Evolutionary conservation across 805 yeast genomes (phyloP).

Genomic region (Isabelozyma gotoi): DNA sequence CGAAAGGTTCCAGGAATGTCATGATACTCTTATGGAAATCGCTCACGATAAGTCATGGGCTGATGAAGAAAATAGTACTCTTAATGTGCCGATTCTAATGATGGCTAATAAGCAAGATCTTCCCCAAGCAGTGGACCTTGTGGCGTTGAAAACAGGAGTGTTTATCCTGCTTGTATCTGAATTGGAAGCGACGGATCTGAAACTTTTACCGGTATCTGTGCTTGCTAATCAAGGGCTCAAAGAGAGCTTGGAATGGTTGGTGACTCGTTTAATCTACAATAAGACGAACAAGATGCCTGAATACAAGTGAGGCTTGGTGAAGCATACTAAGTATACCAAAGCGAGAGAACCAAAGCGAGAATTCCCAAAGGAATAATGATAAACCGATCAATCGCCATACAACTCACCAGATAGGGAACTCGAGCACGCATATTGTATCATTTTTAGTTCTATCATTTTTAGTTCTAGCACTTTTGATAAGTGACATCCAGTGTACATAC

Average conservation of each 20-base stretch:
- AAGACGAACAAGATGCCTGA: constrained; percentile 62
- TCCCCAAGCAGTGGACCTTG: constrained; percentile 47
- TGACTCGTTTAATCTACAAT: constrained; percentile 66
- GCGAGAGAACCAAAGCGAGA: too few relatives aligned
- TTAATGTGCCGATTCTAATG: constrained; percentile 85
- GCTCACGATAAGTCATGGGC: constrained; percentile 45
- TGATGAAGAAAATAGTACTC: constrained; percentile 27
- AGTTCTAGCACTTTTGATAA: too few relatives aligned
- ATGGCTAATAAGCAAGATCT: constrained; percentile 91
- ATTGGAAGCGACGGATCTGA: constrained; percentile 85
- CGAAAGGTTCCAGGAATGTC: constrained; percentile 79
- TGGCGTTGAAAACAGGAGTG: constrained; percentile 72
- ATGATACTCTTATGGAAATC: constrained; percentile 55
- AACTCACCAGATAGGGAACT: too few relatives aligned
- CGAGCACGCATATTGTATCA: too few relatives aligned
- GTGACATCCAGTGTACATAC: too few relatives aligned
- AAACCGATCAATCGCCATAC: too few relatives aligned
- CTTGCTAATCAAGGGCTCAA: constrained; percentile 77
- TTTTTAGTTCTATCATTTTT: too few relatives aligned
- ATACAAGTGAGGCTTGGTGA: constrained; percentile 28
- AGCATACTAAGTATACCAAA: too few relatives aligned
- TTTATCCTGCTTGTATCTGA: constrained; percentile 80
- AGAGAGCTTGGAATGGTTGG: constrained; percentile 89
- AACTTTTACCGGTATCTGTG: constrained; percentile 89
- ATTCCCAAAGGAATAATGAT: too few relatives aligned